A percentile compares a stretch with the other conserved stretches of the same genome.
Conservation (phyloP, 2,329 filamentous ascomycete species). For the Bipolaris zeicola region DNA sequence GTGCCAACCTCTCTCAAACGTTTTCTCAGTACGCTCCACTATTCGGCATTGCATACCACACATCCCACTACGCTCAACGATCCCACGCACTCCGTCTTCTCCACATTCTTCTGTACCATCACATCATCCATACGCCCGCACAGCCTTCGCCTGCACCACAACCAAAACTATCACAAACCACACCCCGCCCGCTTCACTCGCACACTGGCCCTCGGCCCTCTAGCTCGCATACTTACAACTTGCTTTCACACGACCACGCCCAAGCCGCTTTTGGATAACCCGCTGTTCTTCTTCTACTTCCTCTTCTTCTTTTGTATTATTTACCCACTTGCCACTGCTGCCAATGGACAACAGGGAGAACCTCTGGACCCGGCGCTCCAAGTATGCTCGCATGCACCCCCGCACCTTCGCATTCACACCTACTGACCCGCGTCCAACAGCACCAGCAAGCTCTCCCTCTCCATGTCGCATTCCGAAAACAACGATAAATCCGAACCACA, state of each 20-base stretch:
- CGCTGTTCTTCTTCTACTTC: conserved; percentile 4
- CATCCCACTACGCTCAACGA: conserved; percentile 21
- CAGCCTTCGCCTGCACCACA: conserved; percentile 5
- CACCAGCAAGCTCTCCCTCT: conserved; percentile 88
- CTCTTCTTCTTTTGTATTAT: conserved; percentile 10
- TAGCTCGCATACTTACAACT: conserved; percentile 31
- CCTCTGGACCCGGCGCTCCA: conserved; percentile 81
- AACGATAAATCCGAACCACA: conserved; percentile 59
- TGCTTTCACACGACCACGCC: conserved; percentile 46
- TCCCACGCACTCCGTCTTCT: conserved; percentile 6
- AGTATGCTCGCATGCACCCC: conserved; percentile 61
- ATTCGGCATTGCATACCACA: conserved; percentile 26
- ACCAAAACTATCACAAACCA: conserved; percentile 9
- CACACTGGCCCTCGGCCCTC: conserved; percentile 33
- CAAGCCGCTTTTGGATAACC: conserved; percentile 41
- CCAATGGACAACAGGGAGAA: conserved; percentile 53
- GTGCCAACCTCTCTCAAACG: conserved; percentile 36
- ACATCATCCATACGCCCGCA: conserved; percentile 8
- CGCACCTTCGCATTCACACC: conserved; percentile 16
- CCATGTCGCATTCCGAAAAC: conserved; percentile 67
- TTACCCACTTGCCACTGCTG: conserved; percentile 17
- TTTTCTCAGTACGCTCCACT: conserved; percentile 34
- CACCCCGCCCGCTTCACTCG: conserved; percentile 12
- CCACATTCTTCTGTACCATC: conserved; percentile 8
- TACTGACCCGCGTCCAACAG: conserved; percentile 55